These are phyloP conservation scores for Scheffersomyces titani DNA, from an alignment of 1,139 yeast species.

Conservation along the genomic window DNA sequence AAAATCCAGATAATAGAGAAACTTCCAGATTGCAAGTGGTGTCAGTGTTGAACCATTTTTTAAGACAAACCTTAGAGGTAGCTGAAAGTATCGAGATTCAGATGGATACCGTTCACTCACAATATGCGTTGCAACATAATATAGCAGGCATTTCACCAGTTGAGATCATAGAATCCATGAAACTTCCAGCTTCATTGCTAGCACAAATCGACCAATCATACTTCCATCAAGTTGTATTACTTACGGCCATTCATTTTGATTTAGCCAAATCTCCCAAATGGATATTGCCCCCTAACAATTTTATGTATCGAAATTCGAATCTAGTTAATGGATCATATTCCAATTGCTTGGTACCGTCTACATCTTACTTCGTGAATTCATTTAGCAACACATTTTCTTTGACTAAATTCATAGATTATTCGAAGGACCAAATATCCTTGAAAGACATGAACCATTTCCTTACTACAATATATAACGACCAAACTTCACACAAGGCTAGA, in stretches of 20 bases:
- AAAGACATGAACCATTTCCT: slow-evolving; percentile 16
- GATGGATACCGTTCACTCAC: slow-evolving; percentile 27
- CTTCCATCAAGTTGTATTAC: slow-evolving; percentile 29
- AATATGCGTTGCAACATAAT: slow-evolving; percentile 16
- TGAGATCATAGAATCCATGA: slow-evolving; percentile 24
- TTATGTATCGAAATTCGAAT: slow-evolving; percentile 20
- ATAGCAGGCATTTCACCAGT: slow-evolving; percentile 20
- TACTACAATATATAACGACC: slow-evolving; percentile 10
- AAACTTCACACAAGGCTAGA: slow-evolving; percentile 11
- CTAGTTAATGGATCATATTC: slow-evolving; percentile 23
- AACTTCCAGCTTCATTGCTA: slow-evolving; percentile 16
- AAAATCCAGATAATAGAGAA: slow-evolving; percentile 10
- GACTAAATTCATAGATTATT: slow-evolving; percentile 13
- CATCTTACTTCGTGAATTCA: slow-evolving; percentile 30
- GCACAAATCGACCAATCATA: slow-evolving; percentile 19
- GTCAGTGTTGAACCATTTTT: slow-evolving; percentile 20
- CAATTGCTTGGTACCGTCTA: slow-evolving; percentile 23
- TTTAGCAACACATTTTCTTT: slow-evolving; percentile 16
- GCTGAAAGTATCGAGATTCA: slow-evolving; percentile 11
- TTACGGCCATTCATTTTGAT: slow-evolving; percentile 29
- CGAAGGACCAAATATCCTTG: slow-evolving; percentile 10
- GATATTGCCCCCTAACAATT: slow-evolving; percentile 24
- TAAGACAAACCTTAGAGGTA: slow-evolving; percentile 12
- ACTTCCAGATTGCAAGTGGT: slow-evolving; percentile 18
- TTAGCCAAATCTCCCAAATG: slow-evolving; percentile 28